Evolutionary conservation across 2,329 filamentous ascomycete species (phyloP).

Genomic region (Xylariales sp.): DNA sequence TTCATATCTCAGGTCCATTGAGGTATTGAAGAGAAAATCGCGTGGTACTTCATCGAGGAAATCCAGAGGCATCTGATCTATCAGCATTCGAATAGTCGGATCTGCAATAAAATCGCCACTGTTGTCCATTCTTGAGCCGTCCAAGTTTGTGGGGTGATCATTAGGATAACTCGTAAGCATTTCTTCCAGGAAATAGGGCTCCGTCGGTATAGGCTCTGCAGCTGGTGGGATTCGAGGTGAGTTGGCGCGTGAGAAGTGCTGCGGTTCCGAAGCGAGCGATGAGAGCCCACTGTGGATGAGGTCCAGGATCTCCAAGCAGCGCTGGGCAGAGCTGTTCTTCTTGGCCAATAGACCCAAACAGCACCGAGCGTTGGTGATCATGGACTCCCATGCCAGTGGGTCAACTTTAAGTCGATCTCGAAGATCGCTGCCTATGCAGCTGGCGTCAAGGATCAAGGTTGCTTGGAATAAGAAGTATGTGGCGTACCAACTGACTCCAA

Average conservation of each 20-base stretch:
- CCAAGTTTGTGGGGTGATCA: not conserved
- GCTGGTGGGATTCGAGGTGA: not conserved
- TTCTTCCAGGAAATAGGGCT: not conserved
- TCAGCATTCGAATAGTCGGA: slow-evolving; percentile 5
- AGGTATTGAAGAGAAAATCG: too few relatives aligned
- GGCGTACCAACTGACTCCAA: slow-evolving; percentile 35
- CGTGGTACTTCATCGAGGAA: not conserved
- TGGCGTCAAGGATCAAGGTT: slow-evolving; percentile 29
- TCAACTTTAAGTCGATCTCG: not conserved
- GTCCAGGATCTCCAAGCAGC: slow-evolving; percentile 5
- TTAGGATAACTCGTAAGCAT: not conserved
- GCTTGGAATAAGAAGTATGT: slow-evolving; percentile 42
- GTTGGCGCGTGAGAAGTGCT: too few relatives aligned
- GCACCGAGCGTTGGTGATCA: not conserved
- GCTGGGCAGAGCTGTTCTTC: slow-evolving; percentile 4
- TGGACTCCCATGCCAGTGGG: not conserved
- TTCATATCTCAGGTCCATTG: not conserved
- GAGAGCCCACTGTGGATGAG: not conserved
- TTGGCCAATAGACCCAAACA: slow-evolving; percentile 1
- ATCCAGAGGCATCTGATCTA: slow-evolving; percentile 5
- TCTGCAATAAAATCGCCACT: slow-evolving; percentile 2
- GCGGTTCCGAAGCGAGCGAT: not conserved
- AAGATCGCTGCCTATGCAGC: not conserved
- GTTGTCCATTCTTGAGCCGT: slow-evolving; percentile 3
- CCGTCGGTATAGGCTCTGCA: not conserved